Percentiles rank a stretch among this genome's conserved stretches.
phyloP scores from a whole-genome alignment of 306 rosid species.

The Acacia acuminata region DNA sequence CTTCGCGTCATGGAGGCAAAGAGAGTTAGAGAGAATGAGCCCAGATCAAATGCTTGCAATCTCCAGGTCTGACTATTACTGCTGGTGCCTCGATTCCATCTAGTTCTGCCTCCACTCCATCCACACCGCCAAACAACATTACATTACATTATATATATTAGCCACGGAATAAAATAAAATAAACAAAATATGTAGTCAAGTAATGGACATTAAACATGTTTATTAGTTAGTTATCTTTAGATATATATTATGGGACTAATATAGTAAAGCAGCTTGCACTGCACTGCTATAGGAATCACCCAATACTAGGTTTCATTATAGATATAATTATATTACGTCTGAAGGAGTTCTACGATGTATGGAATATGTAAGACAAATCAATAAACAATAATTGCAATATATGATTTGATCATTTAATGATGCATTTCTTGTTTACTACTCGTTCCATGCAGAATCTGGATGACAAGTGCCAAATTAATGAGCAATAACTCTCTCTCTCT shows the following conservation, averaged over 20 bases:
- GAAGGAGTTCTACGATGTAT: background rate
- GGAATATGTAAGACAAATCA: background rate
- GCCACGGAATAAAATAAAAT: background rate
- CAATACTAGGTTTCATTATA: background rate
- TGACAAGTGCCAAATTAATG: background rate
- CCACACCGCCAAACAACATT: background rate
- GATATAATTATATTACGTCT: background rate
- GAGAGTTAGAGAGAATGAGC: conserved; percentile 78
- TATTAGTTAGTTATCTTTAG: background rate
- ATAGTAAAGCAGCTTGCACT: background rate
- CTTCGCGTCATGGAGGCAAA: conserved; percentile 73
- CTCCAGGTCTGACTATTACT: conserved; percentile 90
- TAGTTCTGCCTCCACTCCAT: background rate
- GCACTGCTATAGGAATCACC: background rate
- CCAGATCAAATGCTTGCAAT: conserved; percentile 81
- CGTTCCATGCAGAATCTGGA: background rate
- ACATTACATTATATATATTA: background rate
- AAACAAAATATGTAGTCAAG: background rate
- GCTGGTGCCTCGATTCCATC: conserved; percentile 90
- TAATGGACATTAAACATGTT: background rate
- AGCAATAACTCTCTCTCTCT: background rate
- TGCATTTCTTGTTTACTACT: background rate
- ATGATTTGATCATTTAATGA: no score
- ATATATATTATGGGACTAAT: background rate
- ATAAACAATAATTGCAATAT: background rate